Conservation (phyloP, 1,284 basidiomycete genomes). For the Fomitopsis pinicola region DNA sequence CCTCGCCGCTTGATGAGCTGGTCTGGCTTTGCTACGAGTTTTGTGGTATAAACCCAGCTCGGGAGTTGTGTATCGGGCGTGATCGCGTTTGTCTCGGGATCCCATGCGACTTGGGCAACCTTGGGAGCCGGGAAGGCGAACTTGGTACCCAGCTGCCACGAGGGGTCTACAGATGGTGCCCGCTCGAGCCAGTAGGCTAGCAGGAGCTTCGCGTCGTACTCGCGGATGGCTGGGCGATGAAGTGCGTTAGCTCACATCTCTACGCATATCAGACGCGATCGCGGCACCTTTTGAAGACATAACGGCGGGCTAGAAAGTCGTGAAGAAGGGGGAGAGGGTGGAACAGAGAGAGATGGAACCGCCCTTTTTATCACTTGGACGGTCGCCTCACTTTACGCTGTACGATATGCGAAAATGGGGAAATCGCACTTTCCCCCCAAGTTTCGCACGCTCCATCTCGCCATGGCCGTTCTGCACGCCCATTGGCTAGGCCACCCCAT, state of each 20-base stretch:
- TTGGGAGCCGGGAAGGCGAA: conserved; percentile 66
- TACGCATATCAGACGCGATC: not conserved
- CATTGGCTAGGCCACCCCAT: not conserved
- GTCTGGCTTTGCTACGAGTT: conserved; percentile 93
- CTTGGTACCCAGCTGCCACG: conserved; percentile 49
- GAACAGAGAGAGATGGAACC: not conserved
- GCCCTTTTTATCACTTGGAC: conserved; percentile 17
- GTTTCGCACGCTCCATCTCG: conserved; percentile 6
- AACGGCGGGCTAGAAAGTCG: not conserved
- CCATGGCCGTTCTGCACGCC: not conserved
- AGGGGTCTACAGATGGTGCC: conserved; percentile 59
- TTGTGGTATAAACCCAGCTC: conserved; percentile 82
- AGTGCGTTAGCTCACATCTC: not conserved
- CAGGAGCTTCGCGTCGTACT: conserved; percentile 94
- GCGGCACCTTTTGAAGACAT: conserved; percentile 4
- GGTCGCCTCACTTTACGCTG: conserved; percentile 19
- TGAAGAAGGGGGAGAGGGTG: not conserved
- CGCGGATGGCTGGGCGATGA: conserved; percentile 68
- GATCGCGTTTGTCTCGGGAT: conserved; percentile 77
- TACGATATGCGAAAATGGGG: conserved; percentile 18
- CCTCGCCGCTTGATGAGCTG: conserved; percentile 99
- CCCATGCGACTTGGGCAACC: conserved; percentile 86
- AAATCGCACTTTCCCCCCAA: conserved; percentile 9
- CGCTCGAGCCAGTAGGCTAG: conserved; percentile 92
- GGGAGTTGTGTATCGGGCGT: conserved; percentile 77